Evolutionary conservation across 1,284 basidiomycete genomes (phyloP).

Genomic region (Cryptococcus sp.): DNA sequence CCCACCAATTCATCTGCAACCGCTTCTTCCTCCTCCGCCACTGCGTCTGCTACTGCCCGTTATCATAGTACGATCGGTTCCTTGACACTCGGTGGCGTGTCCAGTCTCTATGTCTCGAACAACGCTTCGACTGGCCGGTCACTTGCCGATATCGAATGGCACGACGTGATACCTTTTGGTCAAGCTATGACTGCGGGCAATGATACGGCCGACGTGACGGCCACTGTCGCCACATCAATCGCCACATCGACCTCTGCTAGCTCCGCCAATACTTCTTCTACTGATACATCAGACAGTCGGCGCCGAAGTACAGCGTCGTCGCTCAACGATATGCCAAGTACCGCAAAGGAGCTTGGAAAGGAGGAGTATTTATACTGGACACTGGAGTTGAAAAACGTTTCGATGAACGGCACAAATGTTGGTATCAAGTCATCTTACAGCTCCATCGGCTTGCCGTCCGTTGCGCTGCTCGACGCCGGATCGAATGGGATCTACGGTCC

Average conservation of each 20-base stretch:
- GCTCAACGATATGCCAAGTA: conserved; percentile 8
- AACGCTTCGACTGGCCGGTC: conserved; percentile 24
- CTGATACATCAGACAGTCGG: neutral
- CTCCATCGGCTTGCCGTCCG: conserved; percentile 59
- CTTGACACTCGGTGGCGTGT: conserved; percentile 46
- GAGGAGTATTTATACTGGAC: conserved; percentile 74
- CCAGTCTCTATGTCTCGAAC: conserved; percentile 33
- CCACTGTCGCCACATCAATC: neutral
- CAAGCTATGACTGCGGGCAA: conserved; percentile 10
- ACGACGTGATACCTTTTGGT: conserved; percentile 43
- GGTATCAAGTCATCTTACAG: conserved; percentile 69
- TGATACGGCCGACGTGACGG: conserved; percentile 1
- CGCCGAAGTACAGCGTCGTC: conserved; percentile 10
- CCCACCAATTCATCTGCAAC: conserved; percentile 10
- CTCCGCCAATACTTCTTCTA: conserved; percentile 7
- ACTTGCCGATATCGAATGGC: conserved; percentile 44
- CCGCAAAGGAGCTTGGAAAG: conserved; percentile 24
- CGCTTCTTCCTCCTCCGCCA: conserved; percentile 22
- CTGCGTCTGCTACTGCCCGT: conserved; percentile 20
- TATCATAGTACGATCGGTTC: conserved; percentile 27
- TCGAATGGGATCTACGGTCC: conserved; percentile 77
- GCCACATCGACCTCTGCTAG: conserved; percentile 4
- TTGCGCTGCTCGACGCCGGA: conserved; percentile 79
- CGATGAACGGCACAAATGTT: conserved; percentile 65
- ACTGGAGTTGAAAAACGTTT: conserved; percentile 64